Base-by-base conservation (phyloP, 805 yeast species). In the Yamadazyma sp. region DNA sequence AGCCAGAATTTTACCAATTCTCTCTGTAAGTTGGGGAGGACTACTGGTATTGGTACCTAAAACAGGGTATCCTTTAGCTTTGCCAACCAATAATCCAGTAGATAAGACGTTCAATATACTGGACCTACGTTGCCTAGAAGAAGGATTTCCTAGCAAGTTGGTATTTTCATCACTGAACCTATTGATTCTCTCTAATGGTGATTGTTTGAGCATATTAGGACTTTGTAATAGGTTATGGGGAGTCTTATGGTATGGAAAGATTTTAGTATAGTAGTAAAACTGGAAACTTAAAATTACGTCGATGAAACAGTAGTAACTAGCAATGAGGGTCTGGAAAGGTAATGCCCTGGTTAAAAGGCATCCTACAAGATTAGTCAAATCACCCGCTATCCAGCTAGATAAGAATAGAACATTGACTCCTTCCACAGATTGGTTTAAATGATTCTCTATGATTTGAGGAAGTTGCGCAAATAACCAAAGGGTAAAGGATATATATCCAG, bases 341-440 rank as follows among this genome's bases (percentile, higher is more conserved):
- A 88, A 65, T 44, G 90, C 96, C 5, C 75, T 56, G 0, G 96
- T 88, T 32, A 88, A 55, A 0, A 85, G 42, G 44, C 95, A 87
- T 0, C 96, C 97, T 0, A 73, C 31, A 19, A 82, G 58, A 29
- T 78, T 73, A 6, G 79, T 70, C 14, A 70, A 57, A 30, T 52
- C 72, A 12, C 72, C 71, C 4, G 57, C 47, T 24, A 64, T 57
- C 70, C 71, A 62, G 43, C 59, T 55, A 7, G 47, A 40, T 23
- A 66, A 44, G 35, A 66, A 66, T 14, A 53, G 38, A 1, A 54
- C 32, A 23, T 65, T 59, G 1, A 66, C 61, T 1, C 71, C 72
- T 4, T 52, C 48, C 1, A 66, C 70, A 1, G 62, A 55, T 33
- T 54, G 57, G 44, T 64, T 65, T 19, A 58, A 26, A 54, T 79